Evolutionary conservation across 306 rosid species (phyloP).

Genomic region (Corylus avellana): DNA sequence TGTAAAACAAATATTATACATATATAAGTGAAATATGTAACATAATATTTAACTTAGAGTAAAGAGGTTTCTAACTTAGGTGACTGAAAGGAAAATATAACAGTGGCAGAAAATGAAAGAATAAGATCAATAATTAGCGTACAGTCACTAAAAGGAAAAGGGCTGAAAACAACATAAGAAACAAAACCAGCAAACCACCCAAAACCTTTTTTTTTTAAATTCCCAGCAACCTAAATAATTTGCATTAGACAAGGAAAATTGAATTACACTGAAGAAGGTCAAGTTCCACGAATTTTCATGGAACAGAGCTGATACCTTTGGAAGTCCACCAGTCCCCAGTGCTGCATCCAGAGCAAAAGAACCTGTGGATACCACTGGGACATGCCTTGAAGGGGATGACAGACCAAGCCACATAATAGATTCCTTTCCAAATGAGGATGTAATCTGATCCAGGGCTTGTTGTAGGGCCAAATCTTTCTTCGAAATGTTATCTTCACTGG

Average conservation of each 20-base stretch:
- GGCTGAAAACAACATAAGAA: constrained; percentile 2
- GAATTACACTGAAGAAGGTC: not conserved
- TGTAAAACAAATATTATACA: too few relatives aligned
- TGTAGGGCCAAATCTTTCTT: constrained; percentile 81
- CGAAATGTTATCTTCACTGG: constrained; percentile 63
- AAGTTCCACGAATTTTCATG: constrained; percentile 12
- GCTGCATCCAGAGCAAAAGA: constrained; percentile 83
- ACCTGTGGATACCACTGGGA: constrained; percentile 84
- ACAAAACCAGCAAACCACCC: constrained; percentile 19
- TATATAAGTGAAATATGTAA: not conserved
- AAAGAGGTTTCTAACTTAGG: not conserved
- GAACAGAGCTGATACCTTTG: constrained; percentile 62
- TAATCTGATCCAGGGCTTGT: constrained; percentile 92
- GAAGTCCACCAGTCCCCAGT: constrained; percentile 84
- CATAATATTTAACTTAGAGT: not conserved
- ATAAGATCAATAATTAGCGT: not conserved
- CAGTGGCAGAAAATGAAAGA: not conserved
- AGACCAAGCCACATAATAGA: constrained; percentile 98
- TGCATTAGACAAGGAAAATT: not conserved
- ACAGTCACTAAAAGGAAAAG: constrained; percentile 5
- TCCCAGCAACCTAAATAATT: not conserved
- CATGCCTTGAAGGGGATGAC: constrained; percentile 40
- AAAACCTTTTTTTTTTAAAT: not conserved
- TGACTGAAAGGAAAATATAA: not conserved
- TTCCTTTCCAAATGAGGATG: constrained; percentile 83